Evolutionary conservation across 2,329 filamentous ascomycete species (phyloP), one percentile per base, ranked within the genome.

Genomic region (Zymoseptoria tritici): DNA sequence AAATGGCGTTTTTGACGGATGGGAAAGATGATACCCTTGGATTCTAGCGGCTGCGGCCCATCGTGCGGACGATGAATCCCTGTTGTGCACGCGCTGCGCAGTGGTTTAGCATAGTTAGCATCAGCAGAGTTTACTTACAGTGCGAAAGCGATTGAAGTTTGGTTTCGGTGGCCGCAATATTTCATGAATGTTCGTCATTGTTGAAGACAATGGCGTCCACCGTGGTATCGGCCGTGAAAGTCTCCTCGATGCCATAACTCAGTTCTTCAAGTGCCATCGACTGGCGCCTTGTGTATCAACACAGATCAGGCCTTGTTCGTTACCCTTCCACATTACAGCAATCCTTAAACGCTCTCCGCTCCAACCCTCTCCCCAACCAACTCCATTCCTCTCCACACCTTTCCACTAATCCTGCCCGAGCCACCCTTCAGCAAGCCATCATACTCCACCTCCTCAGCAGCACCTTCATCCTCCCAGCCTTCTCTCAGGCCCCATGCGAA

Each of bases 341-440:
- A 7, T 46, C 13, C 36, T 46, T n/a, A 46, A 46, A 16, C 36
- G 36, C 36, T 46, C 11, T 16, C 36, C 36, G 36, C 7, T 46
- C 16, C 36, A n/a, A 46, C 36, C 36, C 13, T 46, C 36, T 53
- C 22, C 9, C 22, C 52, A 9, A 53, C 22, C 22, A 29, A 9
- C 22, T 50, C 56, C 50, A 60, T 59, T 4, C 46, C 57, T 46
- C 51, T 58, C 22, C 58, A 31, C 46, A 69, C 61, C 8, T 22
- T 59, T 5, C 68, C 68, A 20, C 71, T 72, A 56, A 79, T 75
- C 26, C 77, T 66, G 2, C 77, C 77, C 5, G 72, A 76, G 3
- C 77, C 77, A 36, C 77, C 77, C 8, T 70, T 64, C 26, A 72
- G 56, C 13, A 66, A 64, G 0, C 75, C 77, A 66, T 80, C 77